Conservation (phyloP, 306 rosid genomes). For the Arachis stenosperma region DNA sequence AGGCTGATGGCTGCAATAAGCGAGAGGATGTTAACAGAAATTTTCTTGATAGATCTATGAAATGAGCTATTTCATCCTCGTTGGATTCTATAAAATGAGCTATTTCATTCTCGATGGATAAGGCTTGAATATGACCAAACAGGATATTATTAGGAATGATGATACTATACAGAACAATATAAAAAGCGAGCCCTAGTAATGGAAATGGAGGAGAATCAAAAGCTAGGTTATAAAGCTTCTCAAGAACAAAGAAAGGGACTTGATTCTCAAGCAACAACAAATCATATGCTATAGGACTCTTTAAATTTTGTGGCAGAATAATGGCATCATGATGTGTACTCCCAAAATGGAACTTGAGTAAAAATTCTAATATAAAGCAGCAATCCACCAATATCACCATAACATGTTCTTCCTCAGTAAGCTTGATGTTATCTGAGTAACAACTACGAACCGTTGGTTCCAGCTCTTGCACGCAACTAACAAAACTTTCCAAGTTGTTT, state of each 20-base stretch:
- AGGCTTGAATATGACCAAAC: no score
- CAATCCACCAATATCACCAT: no score
- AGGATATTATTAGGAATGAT: no score
- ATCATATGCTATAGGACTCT: not conserved
- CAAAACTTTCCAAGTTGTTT: not conserved
- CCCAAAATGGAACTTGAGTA: not conserved
- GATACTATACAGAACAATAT: not conserved
- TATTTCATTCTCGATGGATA: not conserved
- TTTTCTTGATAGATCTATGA: conserved; percentile 1
- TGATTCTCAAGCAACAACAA: conserved; percentile 27
- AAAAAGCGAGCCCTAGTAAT: not conserved
- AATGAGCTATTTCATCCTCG: not conserved
- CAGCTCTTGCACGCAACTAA: not conserved
- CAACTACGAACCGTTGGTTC: not conserved
- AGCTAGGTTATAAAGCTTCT: conserved; percentile 1
- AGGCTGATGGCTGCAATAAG: no score
- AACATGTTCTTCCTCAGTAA: no score
- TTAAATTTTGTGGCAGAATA: no score
- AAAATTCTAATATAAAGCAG: not conserved
- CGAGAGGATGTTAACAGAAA: not conserved
- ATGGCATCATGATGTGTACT: no score
- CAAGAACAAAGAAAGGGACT: not conserved
- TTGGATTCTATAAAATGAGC: conserved; percentile 1
- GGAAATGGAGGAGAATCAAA: not conserved
- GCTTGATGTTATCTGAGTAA: no score